phyloP scores from a whole-genome alignment of 176 grass and related monocot genomes.

The Bolboschoenus planiculmis region DNA sequence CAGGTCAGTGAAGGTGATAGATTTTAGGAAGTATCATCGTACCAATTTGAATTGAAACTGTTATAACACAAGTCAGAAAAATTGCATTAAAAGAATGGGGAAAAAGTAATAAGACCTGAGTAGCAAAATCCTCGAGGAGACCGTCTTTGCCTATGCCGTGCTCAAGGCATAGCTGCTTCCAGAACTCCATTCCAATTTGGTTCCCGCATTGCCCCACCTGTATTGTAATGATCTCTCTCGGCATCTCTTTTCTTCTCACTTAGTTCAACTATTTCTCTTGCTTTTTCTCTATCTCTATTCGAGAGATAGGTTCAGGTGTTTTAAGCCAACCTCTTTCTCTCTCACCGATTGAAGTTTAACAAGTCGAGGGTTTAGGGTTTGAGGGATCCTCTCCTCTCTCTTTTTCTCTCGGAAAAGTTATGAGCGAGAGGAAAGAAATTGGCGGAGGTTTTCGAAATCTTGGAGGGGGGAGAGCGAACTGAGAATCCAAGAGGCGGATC shows the following conservation, averaged over 20 bases:
- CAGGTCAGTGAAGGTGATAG: background rate
- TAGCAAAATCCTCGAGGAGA: constrained; percentile 96
- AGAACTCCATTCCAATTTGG: constrained; percentile 99
- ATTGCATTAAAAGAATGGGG: background rate
- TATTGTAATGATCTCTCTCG: constrained; percentile 97
- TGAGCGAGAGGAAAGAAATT: background rate
- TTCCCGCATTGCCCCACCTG: constrained; percentile 99
- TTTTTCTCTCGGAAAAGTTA: background rate
- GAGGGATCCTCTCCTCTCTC: background rate
- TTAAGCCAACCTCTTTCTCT: background rate
- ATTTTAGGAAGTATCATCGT: background rate
- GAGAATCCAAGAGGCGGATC: background rate
- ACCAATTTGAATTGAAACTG: no score
- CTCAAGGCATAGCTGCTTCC: constrained; percentile 99
- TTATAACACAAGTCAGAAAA: background rate
- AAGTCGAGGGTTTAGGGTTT: constrained; percentile 8
- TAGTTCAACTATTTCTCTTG: background rate
- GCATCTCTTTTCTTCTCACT: constrained; percentile 38
- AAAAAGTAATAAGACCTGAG: constrained; percentile 33
- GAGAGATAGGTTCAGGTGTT: background rate
- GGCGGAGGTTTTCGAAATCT: constrained; percentile 1
- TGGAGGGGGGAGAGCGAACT: background rate
- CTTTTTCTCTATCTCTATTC: background rate
- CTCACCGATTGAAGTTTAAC: background rate
- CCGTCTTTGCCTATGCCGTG: constrained; percentile 98